These are phyloP conservation scores for Thamnidium elegans DNA, from an alignment of 192 early-diverging fungal species.

Conservation along the genomic window DNA sequence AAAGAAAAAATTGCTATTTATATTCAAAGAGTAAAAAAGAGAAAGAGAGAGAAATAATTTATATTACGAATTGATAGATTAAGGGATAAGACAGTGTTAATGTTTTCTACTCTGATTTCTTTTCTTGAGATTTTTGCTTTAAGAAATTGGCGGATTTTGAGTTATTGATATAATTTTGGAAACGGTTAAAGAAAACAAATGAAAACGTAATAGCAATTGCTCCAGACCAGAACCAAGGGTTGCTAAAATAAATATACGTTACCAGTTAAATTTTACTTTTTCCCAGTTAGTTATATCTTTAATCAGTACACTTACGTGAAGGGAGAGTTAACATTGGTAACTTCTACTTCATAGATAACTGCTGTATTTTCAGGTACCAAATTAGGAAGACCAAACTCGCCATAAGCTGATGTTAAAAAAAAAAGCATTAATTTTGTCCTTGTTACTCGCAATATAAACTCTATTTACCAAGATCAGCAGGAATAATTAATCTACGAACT, in stretches of 20 bases:
- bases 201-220: not conserved
- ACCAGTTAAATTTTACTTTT: too few relatives aligned
- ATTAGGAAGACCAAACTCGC: constrained; percentile 19
- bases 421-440: not conserved
- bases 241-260: constrained; percentile 16
- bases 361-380: constrained; percentile 13
- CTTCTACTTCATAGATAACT: constrained; percentile 24
- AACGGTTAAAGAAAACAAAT: constrained; percentile 7
- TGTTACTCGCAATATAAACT: not conserved
- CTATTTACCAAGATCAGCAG: constrained; percentile 17
- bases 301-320: constrained; percentile 11
- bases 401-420: constrained; percentile 16
- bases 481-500: constrained; percentile 28
- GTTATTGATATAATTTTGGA: not conserved
- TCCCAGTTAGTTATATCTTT: not conserved
- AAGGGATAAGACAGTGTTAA: not conserved
- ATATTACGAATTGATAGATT: not conserved
- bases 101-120: constrained; percentile 12
- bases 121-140: constrained; percentile 18
- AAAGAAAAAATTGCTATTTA: too few relatives aligned
- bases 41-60: too few relatives aligned
- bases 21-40: too few relatives aligned
- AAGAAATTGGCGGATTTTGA: constrained; percentile 20
- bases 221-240: constrained; percentile 25
- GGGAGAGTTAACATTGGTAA: not conserved